Evolutionary conservation across 805 yeast species (phyloP), one percentile per base, ranked within the genome.

Genomic region (Candida manassasensis): DNA sequence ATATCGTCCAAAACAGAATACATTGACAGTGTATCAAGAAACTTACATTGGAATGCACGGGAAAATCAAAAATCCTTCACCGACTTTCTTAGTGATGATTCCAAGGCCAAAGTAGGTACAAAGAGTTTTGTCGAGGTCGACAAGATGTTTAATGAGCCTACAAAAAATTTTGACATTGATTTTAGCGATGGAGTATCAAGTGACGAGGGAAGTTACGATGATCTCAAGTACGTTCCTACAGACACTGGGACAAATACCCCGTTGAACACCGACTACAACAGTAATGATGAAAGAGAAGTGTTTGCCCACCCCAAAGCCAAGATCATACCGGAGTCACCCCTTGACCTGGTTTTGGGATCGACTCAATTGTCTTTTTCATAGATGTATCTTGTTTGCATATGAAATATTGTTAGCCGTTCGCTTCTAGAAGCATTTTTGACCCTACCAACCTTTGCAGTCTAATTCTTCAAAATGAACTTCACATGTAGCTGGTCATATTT

Each of bases 21-120:
- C 62, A 71, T 93, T 57, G 95, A 88, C 55, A 73, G 87, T 51
- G 88, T 87, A 30, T 75, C 90, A 56, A 67, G 95, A 48, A 81
- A 94, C 19, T 63, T 93, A 53, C 87, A 90, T 54, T 93, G 98
- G 98, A 90, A 90, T 55, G 87, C 76, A 18, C 73, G 97, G 45
- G 93, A 87, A 52, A 79, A 79, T 37, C 97, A 90, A 54, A 86
- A 85, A 49, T 81, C 95, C 3, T 84, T 86, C 53, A 35, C 45
- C 34, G 39, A 32, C 33, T 21, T 30, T 14, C 21, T 30, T 8
- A 32, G 35, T 16, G 34, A 26, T 19, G 35, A 36, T 8, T 19
- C 32, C 17, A 26, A 25, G 14, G 26, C 32, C 19, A 29, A 22
- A 11, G 26, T 21, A 13, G 21, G 21, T 8, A 29, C 8, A 6